Base-by-base conservation (phyloP, 257 asterid species). In the Leptodermis oblonga region DNA sequence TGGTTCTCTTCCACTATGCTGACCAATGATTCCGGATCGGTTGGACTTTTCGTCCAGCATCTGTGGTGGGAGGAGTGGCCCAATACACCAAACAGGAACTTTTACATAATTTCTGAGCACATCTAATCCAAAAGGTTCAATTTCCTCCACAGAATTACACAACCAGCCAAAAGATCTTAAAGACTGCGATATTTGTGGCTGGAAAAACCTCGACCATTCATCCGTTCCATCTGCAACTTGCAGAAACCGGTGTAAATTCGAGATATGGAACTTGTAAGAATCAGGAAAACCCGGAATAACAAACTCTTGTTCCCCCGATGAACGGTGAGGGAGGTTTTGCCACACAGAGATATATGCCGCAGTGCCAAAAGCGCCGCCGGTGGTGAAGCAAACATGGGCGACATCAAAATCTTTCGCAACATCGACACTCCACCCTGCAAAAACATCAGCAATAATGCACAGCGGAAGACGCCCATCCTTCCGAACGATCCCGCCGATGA, bases 291-390 rank as follows among this genome's bases (percentile, higher is more conserved):
- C 97, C 7, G 86, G 96, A 26, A 87, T 39, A 0, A 8, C 42
- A n/a, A 87, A 89, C 70, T 81, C 82, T 0, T 83, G 86, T 7
- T 62, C 41, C 26, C 26, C 37, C 0, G 84, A 62, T 2, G 36
- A n/a, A 1, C 92, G 82, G 71, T 92, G 98, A 41, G 97, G 98
- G 17, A 92, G 88, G 55, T 92, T 71, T 65, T 77, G 86, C 98
- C 98, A 92, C 1, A 90, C 1, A 0, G 96, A n/a, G n/a, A n/a
- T n/a, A n/a, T n/a, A n/a, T n/a, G n/a, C n/a, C n/a, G n/a, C n/a
- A n/a, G n/a, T n/a, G 39, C 98, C 98, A 66, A 83, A 90, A 6
- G 95, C 97, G 31, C 98, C 97, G 56, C 90, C 76, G 5, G 98
- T 92, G 52, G 90, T 68, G 83, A 92, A 90, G 25, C 84, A 45